Evolutionary conservation across 805 yeast species (phyloP).

Genomic region (Saccharomycopsis capsularis): DNA sequence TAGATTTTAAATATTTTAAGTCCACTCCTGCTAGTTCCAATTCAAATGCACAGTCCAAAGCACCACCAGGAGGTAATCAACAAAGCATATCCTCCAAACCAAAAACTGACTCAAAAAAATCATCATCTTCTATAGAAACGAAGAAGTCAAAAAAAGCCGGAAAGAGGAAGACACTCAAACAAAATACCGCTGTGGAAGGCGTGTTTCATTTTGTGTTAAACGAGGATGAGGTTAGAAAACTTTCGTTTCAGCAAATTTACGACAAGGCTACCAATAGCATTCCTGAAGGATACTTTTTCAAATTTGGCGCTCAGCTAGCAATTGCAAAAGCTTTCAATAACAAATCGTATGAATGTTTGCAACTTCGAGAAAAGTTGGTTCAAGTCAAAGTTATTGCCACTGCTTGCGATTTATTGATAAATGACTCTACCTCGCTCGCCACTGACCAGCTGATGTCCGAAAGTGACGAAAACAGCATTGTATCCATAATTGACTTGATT

Average conservation of each 20-base stretch:
- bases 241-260: constrained; percentile 53
- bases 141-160: constrained; percentile 23
- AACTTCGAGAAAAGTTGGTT: constrained; percentile 51
- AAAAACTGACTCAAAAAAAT: not conserved
- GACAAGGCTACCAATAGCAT: constrained; percentile 50
- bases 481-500: constrained; percentile 64
- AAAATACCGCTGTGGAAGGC: constrained; percentile 30
- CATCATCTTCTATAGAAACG: not conserved
- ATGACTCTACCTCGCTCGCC: constrained; percentile 26
- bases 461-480: constrained; percentile 62
- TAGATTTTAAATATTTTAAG: constrained; percentile 49
- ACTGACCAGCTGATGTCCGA: constrained; percentile 60
- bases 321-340: constrained; percentile 68
- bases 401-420: constrained; percentile 49
- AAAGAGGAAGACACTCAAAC: constrained; percentile 22
- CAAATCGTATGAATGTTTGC: constrained; percentile 44
- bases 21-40: constrained; percentile 19
- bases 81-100: constrained; percentile 1
- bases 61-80: not conserved
- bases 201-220: constrained; percentile 43
- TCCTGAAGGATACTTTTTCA: constrained; percentile 59
- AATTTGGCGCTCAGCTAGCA: constrained; percentile 53
- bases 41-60: constrained; percentile 1
- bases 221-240: constrained; percentile 50
- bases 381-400: constrained; percentile 60